A percentile compares a stretch with the other conserved stretches of the same genome.
phyloP scores from a whole-genome alignment of 441 rosid species.

The Francoa sonchifolia region DNA sequence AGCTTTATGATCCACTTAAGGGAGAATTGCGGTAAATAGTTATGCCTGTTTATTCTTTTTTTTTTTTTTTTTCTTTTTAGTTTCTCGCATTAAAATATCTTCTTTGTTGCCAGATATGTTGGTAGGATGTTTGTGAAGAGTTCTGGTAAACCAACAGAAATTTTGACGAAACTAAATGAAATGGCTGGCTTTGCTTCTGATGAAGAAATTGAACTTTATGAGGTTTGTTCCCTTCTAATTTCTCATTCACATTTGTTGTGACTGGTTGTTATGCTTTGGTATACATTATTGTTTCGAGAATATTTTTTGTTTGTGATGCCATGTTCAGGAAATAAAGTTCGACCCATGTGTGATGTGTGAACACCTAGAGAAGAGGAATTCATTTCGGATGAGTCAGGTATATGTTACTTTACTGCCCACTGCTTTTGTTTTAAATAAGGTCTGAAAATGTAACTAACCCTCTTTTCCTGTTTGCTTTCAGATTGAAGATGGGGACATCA shows the following conservation, averaged over 20 bases:
- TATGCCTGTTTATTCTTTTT: background rate
- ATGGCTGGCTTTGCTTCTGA: conserved; percentile 86
- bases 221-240: conserved; percentile 36
- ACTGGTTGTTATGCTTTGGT: background rate
- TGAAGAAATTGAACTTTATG: conserved; percentile 80
- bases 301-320: conserved; percentile 11
- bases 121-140: conserved; percentile 80
- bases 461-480: conserved; percentile 19
- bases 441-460: background rate
- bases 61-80: conserved; percentile 5
- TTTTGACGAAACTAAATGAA: conserved; percentile 56
- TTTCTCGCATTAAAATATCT: conserved; percentile 14
- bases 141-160: conserved; percentile 68
- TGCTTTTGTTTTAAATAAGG: conserved; percentile 11
- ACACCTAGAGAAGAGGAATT: conserved; percentile 60
- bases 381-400: conserved; percentile 83
- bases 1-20: conserved; percentile 71
- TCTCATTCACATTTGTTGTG: background rate
- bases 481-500: conserved; percentile 97
- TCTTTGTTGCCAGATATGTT: conserved; percentile 46
- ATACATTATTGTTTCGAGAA: too few relatives aligned
- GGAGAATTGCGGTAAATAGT: conserved; percentile 61
- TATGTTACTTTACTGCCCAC: conserved; percentile 5
- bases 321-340: conserved; percentile 82
- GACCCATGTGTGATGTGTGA: conserved; percentile 94